Evolutionary conservation across 768 basidiomycete genomes (phyloP), one percentile per base, ranked within the genome.

Genomic region (Mrakia frigida): DNA sequence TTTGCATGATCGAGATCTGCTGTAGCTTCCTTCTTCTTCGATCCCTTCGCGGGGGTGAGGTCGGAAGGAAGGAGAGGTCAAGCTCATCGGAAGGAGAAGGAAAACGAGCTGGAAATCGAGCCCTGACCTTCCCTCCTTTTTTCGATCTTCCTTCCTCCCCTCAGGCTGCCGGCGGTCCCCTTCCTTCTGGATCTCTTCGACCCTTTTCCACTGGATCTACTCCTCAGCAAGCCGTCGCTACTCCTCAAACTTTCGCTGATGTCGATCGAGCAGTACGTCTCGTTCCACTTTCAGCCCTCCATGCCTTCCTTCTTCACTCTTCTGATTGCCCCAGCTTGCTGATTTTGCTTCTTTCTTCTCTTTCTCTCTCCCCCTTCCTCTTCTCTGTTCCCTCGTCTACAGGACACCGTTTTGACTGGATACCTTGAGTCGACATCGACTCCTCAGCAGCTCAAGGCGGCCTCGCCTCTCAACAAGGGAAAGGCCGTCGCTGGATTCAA

Each of bases 131-230:
- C 11, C 37, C 65, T 53, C 10, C 16, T 39, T 63, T 65, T 35
- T 68, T 33, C 50, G 7, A 1, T 53, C 31, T 56, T n/a, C 60
- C 46, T 21, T 13, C 23, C 23, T 28, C 21, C 28, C 46, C 13
- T 14, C 67, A 77, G 77, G 72, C 67, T 14, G 46, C 50, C 59
- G 77, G 77, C 7, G 72, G 73, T 31, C 77, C 77, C 18, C 77
- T 77, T 10, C 89, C 79, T 84, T 88, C 79, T 90, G 93, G 80
- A 91, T 92, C 77, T 88, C 88, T 81, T 90, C 94, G 85, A 87
- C 91, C 79, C 89, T 89, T 73, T 74, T 76, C 77, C 67, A 65
- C 75, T 28, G 75, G 56, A 39, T 61, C 75, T 53, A 90, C 90
- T 21, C 72, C 73, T 18, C n/a, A 35, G 71, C 73, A 63, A 50